These are phyloP conservation scores for Forsythia viridissima DNA, from an alignment of 257 asterid species.

Conservation along the genomic window DNA sequence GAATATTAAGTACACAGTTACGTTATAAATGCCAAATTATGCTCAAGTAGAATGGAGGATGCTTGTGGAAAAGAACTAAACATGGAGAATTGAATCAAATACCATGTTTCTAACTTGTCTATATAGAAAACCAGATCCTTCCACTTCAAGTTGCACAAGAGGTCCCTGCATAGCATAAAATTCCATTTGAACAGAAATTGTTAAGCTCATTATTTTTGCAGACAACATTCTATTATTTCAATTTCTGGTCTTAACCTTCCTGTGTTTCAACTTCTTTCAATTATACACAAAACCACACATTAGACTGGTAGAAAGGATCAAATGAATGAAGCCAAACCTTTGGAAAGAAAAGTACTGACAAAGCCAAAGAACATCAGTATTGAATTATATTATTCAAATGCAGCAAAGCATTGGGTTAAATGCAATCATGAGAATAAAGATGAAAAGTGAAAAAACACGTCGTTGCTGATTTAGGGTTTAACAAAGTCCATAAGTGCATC, in stretches of 20 bases:
- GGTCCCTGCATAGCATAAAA: slow-evolving; percentile 62
- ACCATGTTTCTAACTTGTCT: slow-evolving; percentile 98
- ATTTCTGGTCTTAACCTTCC: background rate
- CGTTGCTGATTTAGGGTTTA: too few relatives aligned
- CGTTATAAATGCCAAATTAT: background rate
- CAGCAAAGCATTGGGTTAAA: too few relatives aligned
- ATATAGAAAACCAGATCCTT: slow-evolving; percentile 89
- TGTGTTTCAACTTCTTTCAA: background rate
- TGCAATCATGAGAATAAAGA: too few relatives aligned
- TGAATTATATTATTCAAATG: too few relatives aligned
- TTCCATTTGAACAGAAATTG: background rate
- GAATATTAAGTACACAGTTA: background rate
- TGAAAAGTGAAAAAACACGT: too few relatives aligned
- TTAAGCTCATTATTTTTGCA: background rate
- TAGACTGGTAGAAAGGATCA: too few relatives aligned
- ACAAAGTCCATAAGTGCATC: too few relatives aligned
- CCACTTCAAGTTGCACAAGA: slow-evolving; percentile 81
- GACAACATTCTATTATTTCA: background rate
- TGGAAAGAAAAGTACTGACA: too few relatives aligned
- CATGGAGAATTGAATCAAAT: slow-evolving; percentile 12
- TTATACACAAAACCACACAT: background rate
- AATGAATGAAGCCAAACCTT: too few relatives aligned
- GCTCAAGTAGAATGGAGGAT: background rate
- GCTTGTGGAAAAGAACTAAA: background rate
- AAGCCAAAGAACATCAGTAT: too few relatives aligned